Conservation (phyloP, 805 yeast genomes). For the Clavispora phyllophila region DNA sequence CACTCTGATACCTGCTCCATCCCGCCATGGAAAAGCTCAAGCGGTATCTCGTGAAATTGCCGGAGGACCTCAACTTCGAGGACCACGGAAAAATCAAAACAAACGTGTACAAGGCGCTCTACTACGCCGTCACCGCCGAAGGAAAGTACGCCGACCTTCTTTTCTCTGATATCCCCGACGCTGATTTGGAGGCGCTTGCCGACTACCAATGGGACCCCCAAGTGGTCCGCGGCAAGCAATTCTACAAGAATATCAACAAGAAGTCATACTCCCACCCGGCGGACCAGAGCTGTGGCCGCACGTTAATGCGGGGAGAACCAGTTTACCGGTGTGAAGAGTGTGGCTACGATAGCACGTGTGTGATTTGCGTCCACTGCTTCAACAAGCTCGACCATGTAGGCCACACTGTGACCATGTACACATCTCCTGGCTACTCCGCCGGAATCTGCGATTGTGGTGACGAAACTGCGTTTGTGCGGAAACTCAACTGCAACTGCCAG, state of each 20-base stretch:
- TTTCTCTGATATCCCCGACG: constrained; percentile 8
- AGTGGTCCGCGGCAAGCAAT: constrained; percentile 2
- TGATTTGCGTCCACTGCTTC: constrained; percentile 68
- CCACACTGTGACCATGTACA: constrained; percentile 56
- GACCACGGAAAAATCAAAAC: constrained; percentile 4
- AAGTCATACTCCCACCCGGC: constrained; percentile 37
- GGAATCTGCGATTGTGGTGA: constrained; percentile 79
- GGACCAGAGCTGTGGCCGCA: constrained; percentile 66
- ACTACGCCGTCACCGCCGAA: constrained; percentile 19
- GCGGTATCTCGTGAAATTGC: constrained; percentile 19
- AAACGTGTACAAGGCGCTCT: constrained; percentile 25
- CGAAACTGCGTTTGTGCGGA: constrained; percentile 52
- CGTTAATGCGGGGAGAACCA: constrained; percentile 56
- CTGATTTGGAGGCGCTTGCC: background rate
- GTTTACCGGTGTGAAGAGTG: constrained; percentile 73
- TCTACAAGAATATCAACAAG: constrained; percentile 3
- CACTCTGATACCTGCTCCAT: background rate
- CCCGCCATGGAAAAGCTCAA: constrained; percentile 17
- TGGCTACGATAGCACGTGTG: constrained; percentile 75
- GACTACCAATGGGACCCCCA: constrained; percentile 3
- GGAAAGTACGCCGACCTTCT: constrained; percentile 11
- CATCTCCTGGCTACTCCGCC: constrained; percentile 41
- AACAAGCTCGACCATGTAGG: constrained; percentile 61
- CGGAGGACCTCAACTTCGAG: constrained; percentile 3
- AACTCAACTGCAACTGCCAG: constrained; percentile 47